Base-by-base conservation (phyloP, 2,329 filamentous ascomycete genomes). In the Sarocladiaceae sp. region DNA sequence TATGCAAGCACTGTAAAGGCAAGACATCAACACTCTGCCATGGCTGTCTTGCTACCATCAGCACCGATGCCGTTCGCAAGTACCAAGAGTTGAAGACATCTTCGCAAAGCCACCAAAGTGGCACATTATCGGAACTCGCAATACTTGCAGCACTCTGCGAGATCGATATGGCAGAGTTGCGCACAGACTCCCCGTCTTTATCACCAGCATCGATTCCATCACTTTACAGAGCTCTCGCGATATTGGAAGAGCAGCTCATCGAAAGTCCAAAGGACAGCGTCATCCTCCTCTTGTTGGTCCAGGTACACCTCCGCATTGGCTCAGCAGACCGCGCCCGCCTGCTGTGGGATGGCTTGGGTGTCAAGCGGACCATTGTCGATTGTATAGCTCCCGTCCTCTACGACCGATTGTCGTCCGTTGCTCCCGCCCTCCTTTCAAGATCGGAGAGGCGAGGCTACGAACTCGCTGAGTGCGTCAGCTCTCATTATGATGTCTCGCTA, bases 351-450 rank as follows among this genome's bases (percentile, higher is more conserved):
- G 69, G 69, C 0, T 68, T 82, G 10, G 77, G 73, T 3, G 73
- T 83, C 2, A 83, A 83, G 63, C 73, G 79, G 20, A 78, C 77
- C 0, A 78, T 82, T 25, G 73, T 80, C n/a, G 79, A 83, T 55
- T 76, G 78, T 0, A 68, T 83, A 1, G 78, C 70, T 2, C 74
- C 78, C 0, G 64, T 80, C 1, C 80, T 80, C 54, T 76, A 78
- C 54, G 80, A 84, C 59, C 72, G 80, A 2, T 64, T 83, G 5
- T 77, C 78, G 1, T 76, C 71, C 1, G 61, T 82, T 2, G 68
- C 79, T 0, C 80, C 80, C 0, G 57, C 59, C 8, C 54, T 71
- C 52, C 56, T 74, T 56, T 60, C 66, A 17, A 56, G 65, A 11
- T 58, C 61, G 42, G 67, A 71, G 3, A 56, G 57, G 22, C 57